phyloP scores from a whole-genome alignment of 768 basidiomycete species.

The Ramaria sp. region DNA sequence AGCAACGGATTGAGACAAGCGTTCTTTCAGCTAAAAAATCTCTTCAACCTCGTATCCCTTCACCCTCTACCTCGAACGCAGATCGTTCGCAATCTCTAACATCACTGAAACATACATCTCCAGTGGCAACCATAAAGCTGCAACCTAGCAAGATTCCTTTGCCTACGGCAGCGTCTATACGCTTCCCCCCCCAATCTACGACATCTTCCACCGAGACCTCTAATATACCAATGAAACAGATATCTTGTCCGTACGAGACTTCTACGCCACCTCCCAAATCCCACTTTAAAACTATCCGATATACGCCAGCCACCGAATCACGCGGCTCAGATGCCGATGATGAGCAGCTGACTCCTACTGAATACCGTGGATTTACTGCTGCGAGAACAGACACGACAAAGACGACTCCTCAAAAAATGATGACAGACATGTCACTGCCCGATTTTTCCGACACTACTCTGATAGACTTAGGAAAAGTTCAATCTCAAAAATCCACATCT shows the following conservation, averaged over 20 bases:
- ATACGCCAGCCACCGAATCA: not conserved
- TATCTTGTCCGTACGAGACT: not conserved
- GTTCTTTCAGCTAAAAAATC: not conserved
- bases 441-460: not conserved
- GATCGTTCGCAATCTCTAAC: not conserved
- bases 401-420: not conserved
- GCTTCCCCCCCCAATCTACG: not conserved
- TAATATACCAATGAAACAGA: not conserved
- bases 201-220: not conserved
- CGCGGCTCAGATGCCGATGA: not conserved
- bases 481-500: not conserved
- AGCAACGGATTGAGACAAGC: not conserved
- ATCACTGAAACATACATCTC: not conserved
- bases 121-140: not conserved
- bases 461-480: not conserved
- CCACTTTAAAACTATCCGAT: not conserved
- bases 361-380: not conserved
- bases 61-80: not conserved
- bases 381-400: not conserved
- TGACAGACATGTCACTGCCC: slow-evolving; percentile 1
- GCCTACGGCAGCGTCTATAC: not conserved
- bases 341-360: not conserved
- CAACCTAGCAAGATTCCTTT: not conserved
- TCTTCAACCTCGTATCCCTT: not conserved
- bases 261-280: slow-evolving; percentile 1